Base-by-base conservation (phyloP, 2,329 filamentous ascomycete genomes). In the Scedosporium minutisporum region DNA sequence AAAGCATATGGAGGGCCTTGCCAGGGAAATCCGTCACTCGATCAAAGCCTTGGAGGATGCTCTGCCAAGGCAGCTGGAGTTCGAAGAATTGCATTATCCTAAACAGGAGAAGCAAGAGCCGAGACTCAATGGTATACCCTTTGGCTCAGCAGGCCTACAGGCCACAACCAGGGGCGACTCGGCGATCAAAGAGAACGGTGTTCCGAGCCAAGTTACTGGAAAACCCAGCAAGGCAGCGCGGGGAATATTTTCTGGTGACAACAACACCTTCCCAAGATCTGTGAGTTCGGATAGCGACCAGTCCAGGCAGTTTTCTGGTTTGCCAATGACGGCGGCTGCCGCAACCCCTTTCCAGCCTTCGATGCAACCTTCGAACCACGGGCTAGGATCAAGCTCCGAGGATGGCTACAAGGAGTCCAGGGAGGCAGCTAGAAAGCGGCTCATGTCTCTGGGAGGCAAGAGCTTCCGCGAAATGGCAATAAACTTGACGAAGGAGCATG, bases 31-130 rank as follows among this genome's bases (percentile, higher is more conserved):
- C 63, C 72, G 74, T n/a, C 71, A 74, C 23, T 77, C 78, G 38
- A 79, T 86, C 63, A 70, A 73, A 27, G 74, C 79, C 53, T 84
- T 86, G 63, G 80, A 84, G 66, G 71, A 71, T 29, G 76, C 76
- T 21, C 71, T 78, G 42, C 71, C 78, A 53, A 69, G 69, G 16
- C 81, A 85, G 65, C 68, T 78, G 3, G 73, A 73, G 16, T 76
- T 75, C 61, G 82, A 85, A 67, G 73, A 75, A 9, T 66, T 66
- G 6, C 71, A 78, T 60, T 78, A 79, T 63, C 73, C 76, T 33
- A 76, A 75, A 62, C 41, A 67, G 33, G 70, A 74, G 25, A 66
- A 68, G 51, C 68, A 66, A 16, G 66, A 68, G 6, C 21, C 27
- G 23, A 67, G 66, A 60, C 27, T 64, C 3, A 59, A 63, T 12